Evolutionary conservation across 2,329 filamentous ascomycete genomes (phyloP).

Genomic region (Acephala macrosclerotiorum): DNA sequence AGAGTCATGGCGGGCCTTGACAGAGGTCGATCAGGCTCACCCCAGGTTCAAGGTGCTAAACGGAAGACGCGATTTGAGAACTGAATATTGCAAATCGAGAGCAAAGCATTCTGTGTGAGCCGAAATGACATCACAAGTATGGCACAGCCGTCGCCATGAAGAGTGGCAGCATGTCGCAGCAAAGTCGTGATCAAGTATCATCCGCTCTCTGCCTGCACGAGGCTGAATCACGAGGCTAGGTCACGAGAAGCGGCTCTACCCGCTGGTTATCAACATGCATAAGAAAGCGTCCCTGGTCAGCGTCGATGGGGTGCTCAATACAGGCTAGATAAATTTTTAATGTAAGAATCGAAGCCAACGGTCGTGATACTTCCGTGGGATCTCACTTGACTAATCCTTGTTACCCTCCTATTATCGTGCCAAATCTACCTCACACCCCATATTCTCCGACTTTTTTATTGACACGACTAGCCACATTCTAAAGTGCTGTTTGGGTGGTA

Average conservation of each 20-base stretch:
- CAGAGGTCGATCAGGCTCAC: conserved; percentile 40
- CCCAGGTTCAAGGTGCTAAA: conserved; percentile 42
- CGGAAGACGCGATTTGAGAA: conserved; percentile 45
- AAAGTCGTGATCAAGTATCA: neutral
- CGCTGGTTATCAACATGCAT: conserved; percentile 18
- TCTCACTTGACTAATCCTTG: neutral
- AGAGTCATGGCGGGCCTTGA: conserved; percentile 46
- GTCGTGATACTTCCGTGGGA: neutral
- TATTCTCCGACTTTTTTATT: too few species aligned
- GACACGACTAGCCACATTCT: too few species aligned
- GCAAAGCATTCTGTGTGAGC: neutral
- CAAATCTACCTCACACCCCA: neutral
- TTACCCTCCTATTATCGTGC: neutral
- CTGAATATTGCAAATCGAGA: conserved; percentile 31
- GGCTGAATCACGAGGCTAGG: conserved; percentile 7
- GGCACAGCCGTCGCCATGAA: neutral
- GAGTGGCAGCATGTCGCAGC: neutral
- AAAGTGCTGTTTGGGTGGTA: too few species aligned
- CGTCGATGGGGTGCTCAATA: conserved; percentile 1
- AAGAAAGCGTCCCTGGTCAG: conserved; percentile 5
- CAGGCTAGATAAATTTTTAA: neutral
- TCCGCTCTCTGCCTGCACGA: neutral
- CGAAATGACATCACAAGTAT: neutral
- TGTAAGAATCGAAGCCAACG: neutral
- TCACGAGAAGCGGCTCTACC: neutral